These are phyloP conservation scores for Erucastrum elatum DNA, from an alignment of 345 rosid species.

Conservation along the genomic window DNA sequence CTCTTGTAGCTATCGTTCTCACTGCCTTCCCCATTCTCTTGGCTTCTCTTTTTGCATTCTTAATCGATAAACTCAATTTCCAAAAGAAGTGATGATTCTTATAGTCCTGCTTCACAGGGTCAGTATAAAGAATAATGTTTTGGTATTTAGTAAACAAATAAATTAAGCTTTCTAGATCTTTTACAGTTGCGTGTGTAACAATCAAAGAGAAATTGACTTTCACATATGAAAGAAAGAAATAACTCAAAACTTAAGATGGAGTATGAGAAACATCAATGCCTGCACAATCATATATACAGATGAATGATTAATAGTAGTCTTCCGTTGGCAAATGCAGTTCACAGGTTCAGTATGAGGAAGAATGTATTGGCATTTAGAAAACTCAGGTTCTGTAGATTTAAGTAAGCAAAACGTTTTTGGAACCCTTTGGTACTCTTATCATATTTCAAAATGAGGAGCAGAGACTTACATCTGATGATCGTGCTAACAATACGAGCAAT, in stretches of 20 bases:
- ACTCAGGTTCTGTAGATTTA: too few relatives aligned
- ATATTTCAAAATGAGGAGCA: neutral
- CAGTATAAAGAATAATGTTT: neutral
- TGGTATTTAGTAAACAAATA: neutral
- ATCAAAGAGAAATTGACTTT: neutral
- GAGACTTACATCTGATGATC: constrained; percentile 33
- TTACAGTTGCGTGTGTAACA: neutral
- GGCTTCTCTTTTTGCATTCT: constrained; percentile 32
- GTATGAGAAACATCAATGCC: neutral
- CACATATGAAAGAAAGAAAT: neutral
- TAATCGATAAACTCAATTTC: constrained; percentile 31
- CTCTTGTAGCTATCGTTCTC: constrained; percentile 16
- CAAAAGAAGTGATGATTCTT: constrained; percentile 17
- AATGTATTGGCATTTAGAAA: neutral
- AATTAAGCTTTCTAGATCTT: neutral
- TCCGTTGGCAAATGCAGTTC: neutral
- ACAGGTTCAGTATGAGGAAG: neutral
- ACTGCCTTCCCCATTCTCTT: constrained; percentile 21
- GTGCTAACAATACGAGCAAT: constrained; percentile 39
- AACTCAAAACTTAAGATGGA: constrained; percentile 4
- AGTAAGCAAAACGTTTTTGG: too few relatives aligned
- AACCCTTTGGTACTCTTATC: too few relatives aligned
- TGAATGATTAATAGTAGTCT: neutral
- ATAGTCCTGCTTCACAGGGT: neutral
- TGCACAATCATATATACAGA: neutral